phyloP scores from a whole-genome alignment of 129 eudicot genomes.

The Pittosporum tobira region DNA sequence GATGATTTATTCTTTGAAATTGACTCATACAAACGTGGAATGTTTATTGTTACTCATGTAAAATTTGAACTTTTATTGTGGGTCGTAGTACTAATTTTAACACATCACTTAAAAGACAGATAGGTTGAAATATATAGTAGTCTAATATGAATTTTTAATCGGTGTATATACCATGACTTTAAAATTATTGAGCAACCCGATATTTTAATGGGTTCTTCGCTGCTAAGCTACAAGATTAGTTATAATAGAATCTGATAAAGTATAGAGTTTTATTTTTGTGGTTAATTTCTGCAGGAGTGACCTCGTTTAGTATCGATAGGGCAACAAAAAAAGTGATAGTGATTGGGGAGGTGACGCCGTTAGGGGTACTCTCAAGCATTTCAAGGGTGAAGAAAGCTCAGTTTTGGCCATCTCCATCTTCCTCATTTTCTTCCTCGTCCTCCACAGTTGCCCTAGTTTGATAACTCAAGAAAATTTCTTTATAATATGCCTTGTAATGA shows the following conservation, averaged over 20 bases:
- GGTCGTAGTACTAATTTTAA: no score
- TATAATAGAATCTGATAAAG: neutral
- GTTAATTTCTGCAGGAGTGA: conserved; percentile 39
- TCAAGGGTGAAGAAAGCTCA: conserved; percentile 59
- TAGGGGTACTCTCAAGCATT: conserved; percentile 45
- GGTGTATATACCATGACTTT: no score
- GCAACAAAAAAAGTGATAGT: conserved; percentile 53
- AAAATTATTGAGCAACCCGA: neutral
- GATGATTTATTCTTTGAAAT: no score
- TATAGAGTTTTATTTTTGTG: neutral
- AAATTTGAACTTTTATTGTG: no score
- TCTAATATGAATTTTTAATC: no score
- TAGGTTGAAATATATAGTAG: no score
- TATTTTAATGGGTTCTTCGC: neutral
- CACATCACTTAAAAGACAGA: no score
- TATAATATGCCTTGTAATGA: conserved; percentile 1
- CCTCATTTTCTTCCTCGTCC: conserved; percentile 27
- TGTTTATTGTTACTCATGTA: no score
- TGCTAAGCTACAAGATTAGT: neutral
- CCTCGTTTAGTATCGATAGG: conserved; percentile 45
- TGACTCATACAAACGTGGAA: no score
- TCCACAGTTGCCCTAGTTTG: neutral
- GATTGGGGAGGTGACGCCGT: conserved; percentile 40
- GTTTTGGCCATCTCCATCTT: conserved; percentile 44
- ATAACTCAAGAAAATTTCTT: neutral